Evolutionary conservation across 352 stramenopile species (phyloP).

Genomic region (Aphanomyces euteiches): DNA sequence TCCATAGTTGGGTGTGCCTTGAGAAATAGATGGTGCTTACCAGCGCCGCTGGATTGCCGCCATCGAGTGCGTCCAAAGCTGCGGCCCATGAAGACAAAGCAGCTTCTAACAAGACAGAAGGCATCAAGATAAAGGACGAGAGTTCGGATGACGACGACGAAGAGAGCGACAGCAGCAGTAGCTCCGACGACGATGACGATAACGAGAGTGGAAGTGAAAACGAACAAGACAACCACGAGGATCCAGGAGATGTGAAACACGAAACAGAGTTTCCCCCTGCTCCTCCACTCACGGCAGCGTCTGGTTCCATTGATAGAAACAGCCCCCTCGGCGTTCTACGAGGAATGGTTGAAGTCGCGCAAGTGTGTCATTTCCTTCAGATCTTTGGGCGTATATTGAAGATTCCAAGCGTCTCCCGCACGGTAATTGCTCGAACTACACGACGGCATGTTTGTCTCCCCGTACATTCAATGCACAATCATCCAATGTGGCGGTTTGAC

Average conservation of each 20-base stretch:
- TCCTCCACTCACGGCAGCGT: background rate
- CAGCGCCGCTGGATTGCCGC: slow-evolving; percentile 9
- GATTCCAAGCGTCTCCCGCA: slow-evolving; percentile 64
- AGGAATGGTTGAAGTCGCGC: slow-evolving; percentile 50
- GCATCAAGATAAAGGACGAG: slow-evolving; percentile 2
- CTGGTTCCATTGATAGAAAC: slow-evolving; percentile 6
- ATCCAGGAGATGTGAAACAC: background rate
- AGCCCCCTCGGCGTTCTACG: slow-evolving; percentile 21
- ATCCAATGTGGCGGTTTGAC: too few species aligned
- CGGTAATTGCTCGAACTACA: slow-evolving; percentile 42
- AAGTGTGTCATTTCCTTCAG: slow-evolving; percentile 71
- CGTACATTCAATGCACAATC: too few species aligned
- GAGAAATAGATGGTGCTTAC: slow-evolving; percentile 30
- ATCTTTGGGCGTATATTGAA: slow-evolving; percentile 69
- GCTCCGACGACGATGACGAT: slow-evolving; percentile 15
- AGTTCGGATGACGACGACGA: slow-evolving; percentile 19
- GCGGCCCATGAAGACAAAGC: background rate
- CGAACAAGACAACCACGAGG: background rate
- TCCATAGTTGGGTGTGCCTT: background rate
- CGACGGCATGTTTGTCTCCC: background rate
- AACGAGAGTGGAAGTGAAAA: slow-evolving; percentile 7
- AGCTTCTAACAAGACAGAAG: background rate
- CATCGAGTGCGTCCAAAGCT: slow-evolving; percentile 5
- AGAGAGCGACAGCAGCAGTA: slow-evolving; percentile 14
- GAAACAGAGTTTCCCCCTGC: background rate